Percentiles rank a stretch among this genome's conserved stretches.
Conservation (phyloP, 106 monocot genomes). For the Phalaenopsis equestris region DNA sequence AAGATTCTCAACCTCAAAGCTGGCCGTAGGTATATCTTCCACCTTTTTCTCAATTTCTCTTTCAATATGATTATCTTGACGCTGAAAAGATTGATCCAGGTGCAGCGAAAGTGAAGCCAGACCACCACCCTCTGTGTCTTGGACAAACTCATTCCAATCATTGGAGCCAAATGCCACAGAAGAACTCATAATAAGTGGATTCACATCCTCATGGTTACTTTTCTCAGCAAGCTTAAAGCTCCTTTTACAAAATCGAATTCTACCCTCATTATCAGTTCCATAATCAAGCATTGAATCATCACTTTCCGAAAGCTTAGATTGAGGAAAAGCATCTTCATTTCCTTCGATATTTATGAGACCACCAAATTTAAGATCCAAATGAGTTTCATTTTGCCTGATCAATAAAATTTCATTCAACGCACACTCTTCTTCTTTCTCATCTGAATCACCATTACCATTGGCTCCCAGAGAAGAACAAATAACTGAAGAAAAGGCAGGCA, state of each 20-base stretch:
- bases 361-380: background rate
- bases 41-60: background rate
- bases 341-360: background rate
- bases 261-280: conserved; percentile 27
- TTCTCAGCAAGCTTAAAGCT: background rate
- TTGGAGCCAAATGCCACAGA: conserved; percentile 46
- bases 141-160: conserved; percentile 54
- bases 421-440: background rate
- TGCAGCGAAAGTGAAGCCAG: conserved; percentile 4
- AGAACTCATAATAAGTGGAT: conserved; percentile 36
- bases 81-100: conserved; percentile 8
- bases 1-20: background rate
- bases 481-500: background rate
- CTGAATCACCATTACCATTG: background rate
- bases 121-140: conserved; percentile 18
- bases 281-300: conserved; percentile 33
- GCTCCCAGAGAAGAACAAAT: background rate
- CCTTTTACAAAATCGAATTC: background rate
- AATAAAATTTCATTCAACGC: background rate
- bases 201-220: background rate
- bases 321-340: conserved; percentile 1
- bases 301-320: conserved; percentile 11
- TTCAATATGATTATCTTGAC: conserved; percentile 9
- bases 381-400: background rate
- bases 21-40: background rate